phyloP scores from a whole-genome alignment of 2,329 filamentous ascomycete genomes.

The Zasmidium cellare region DNA sequence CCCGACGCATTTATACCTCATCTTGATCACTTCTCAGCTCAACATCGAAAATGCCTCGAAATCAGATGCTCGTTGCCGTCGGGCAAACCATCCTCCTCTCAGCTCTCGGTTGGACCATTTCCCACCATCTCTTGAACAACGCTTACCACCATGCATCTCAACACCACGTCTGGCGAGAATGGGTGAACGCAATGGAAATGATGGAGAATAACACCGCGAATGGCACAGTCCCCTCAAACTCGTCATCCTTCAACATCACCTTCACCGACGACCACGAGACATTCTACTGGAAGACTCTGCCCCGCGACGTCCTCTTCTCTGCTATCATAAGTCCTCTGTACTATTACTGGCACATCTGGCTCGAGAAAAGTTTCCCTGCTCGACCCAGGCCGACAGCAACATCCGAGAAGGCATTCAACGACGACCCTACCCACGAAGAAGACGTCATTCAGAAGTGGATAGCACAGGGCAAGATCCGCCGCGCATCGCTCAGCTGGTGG shows the following conservation, averaged over 20 bases:
- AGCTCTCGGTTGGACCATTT: background rate
- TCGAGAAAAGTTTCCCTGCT: conserved; percentile 17
- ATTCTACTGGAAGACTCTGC: conserved; percentile 14
- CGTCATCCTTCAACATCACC: background rate
- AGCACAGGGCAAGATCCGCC: conserved; percentile 20
- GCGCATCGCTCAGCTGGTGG: conserved; percentile 13
- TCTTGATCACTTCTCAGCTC: too few relatives aligned
- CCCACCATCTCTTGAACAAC: background rate
- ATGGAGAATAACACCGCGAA: background rate
- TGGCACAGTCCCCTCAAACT: background rate
- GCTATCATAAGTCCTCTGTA: conserved; percentile 4
- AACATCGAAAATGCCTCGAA: background rate
- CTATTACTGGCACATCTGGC: conserved; percentile 22
- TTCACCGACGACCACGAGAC: background rate
- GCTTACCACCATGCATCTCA: background rate
- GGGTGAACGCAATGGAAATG: background rate
- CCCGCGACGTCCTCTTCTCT: conserved; percentile 4
- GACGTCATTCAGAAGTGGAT: conserved; percentile 19
- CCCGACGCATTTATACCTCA: too few relatives aligned
- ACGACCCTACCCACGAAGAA: conserved; percentile 7
- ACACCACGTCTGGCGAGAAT: background rate
- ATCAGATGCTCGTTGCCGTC: background rate
- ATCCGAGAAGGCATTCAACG: conserved; percentile 1
- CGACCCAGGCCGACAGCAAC: conserved; percentile 4
- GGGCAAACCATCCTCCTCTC: background rate